These are phyloP conservation scores for Filobasidium uniguttulatum DNA, from an alignment of 1,284 basidiomycete species.

Conservation along the genomic window DNA sequence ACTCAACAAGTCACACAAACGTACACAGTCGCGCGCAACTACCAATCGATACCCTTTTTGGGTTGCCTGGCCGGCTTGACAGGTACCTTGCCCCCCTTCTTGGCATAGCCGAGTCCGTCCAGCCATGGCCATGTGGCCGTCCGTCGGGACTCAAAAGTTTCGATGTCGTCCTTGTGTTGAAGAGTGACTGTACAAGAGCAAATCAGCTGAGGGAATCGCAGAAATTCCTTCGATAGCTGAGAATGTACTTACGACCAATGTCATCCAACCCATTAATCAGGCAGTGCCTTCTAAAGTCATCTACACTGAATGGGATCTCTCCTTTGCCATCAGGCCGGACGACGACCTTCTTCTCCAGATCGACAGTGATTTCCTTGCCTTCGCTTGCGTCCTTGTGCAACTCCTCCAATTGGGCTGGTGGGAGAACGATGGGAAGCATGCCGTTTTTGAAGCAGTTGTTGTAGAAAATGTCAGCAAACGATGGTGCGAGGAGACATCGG, in stretches of 20 bases:
- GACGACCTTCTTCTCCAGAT: conserved; percentile 76
- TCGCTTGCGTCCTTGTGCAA: conserved; percentile 69
- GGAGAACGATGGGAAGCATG: conserved; percentile 71
- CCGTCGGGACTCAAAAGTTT: conserved; percentile 60
- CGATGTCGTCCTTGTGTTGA: conserved; percentile 56
- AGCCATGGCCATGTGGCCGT: conserved; percentile 78
- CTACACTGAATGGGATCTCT: conserved; percentile 60
- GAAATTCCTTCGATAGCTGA: neutral
- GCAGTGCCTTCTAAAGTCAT: conserved; percentile 80
- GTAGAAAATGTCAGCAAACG: conserved; percentile 85
- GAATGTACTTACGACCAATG: conserved; percentile 45
- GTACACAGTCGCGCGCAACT: no score
- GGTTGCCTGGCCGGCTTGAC: conserved; percentile 30
- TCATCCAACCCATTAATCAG: conserved; percentile 87
- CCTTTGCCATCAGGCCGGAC: conserved; percentile 60
- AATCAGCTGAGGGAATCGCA: neutral
- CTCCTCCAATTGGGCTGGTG: conserved; percentile 59
- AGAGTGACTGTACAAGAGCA: conserved; percentile 47
- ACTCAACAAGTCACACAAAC: no score
- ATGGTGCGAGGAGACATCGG: conserved; percentile 78
- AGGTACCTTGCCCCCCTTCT: conserved; percentile 46
- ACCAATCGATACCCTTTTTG: conserved; percentile 64
- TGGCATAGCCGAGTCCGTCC: conserved; percentile 73
- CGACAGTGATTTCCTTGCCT: conserved; percentile 70
- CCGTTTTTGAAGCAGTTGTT: conserved; percentile 79